Evolutionary conservation across 169 alveolate genomes (phyloP), one percentile per base, ranked within the genome.

Genomic region (Haemoproteus tartakovskyi): DNA sequence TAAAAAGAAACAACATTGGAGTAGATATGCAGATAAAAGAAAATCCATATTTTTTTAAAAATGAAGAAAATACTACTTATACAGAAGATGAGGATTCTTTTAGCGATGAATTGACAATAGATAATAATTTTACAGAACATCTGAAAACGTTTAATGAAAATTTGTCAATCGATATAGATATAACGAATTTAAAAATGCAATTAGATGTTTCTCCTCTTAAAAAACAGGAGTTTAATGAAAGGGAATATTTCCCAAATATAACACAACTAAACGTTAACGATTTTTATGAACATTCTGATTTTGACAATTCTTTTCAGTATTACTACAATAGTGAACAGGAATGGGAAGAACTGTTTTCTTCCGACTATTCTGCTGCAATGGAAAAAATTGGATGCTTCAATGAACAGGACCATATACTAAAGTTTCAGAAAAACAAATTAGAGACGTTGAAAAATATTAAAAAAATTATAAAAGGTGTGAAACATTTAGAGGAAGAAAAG

Each of bases 371-470:
- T n/a, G n/a, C n/a, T n/a, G n/a, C n/a, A n/a, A n/a, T 47, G 5
- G 1, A 54, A 27, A 29, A 11, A 37, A 9, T 37, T 16, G 16
- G 41, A 36, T n/a, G 26, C 29, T 24, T 43, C 26, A 14, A 8
- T 18, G 9, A 16, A 38, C 40, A 74, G 26, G 46, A 51, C 36
- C 21, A 56, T 26, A 56, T 74, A 3, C 27, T 74, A 45, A 57
- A 41, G 40, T 51, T 74, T n/a, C 54, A 74, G 37, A 74, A 11
- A 27, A 46, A 3, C 11, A 54, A 56, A 46, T 29, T 74, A 3
- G 84, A 74, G 40, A 74, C 84, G 19, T 30, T 74, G 48, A 56
- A 57, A 11, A 22, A 33, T 48, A 74, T 74, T n/a, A 74, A 74
- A 45, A 74, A 54, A 33, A 45, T 74, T 36, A 60, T 74, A 41